Base-by-base conservation (phyloP, 345 rosid species). In the Pugionium cornutum region DNA sequence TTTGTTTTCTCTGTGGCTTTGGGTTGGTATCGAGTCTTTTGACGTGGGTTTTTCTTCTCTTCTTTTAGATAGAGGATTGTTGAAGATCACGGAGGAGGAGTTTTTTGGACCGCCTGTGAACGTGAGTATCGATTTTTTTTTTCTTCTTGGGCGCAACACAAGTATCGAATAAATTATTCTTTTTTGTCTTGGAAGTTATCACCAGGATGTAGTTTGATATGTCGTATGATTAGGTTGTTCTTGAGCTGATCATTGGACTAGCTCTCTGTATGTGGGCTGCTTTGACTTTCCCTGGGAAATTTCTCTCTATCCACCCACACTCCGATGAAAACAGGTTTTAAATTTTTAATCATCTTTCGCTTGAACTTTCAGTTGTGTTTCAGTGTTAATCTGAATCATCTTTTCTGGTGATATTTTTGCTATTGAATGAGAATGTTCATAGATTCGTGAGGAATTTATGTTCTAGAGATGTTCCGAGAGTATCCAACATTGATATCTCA, bases 261-360 rank as follows among this genome's bases (percentile, higher is more conserved):
- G 76, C 78, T 40, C 75, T 91, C 9, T 91, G 92, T 78, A 67
- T 83, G 81, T 95, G 92, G 95, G 96, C 99, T 36, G 95, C 92
- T 29, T 79, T 95, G 62, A 81, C 92, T 7, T 96, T 86, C 52
- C 94, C 96, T 2, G 97, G 97, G 55, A 83, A 85, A 51, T 95
- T 95, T 71, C 88, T 79, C 30, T 87, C 96, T 1, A 87, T 95
- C 32, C 89, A 91, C 54, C 97, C 96, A 0, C 89, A 87, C 66
- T 85, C 99, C 3, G 99, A 91, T 29, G 97, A 95, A 56, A 95
- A 95, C 62, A 88, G 97, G 99, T n/a, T n/a, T n/a, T n/a, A n/a
- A n/a, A n/a, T 95, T 58, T 60, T 69, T 56, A 28, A 26, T 49
- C 36, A 27, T 44, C 4, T 9, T 42, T n/a, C n/a, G 53, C 48